phyloP scores from a whole-genome alignment of 768 basidiomycete species.

The Saitozyma podzolica region DNA sequence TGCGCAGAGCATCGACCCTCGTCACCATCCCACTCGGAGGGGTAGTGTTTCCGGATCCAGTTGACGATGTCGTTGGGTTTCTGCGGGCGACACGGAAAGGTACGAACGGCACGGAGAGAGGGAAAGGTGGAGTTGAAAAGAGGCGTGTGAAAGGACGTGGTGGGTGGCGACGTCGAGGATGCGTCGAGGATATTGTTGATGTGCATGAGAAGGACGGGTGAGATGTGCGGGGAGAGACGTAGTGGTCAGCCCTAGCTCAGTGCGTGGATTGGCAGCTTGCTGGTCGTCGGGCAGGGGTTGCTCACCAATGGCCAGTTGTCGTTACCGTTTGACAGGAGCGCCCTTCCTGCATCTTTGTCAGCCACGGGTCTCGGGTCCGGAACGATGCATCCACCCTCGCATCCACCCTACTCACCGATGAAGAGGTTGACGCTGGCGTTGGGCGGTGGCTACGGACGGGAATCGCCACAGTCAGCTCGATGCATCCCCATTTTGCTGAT shows the following conservation, averaged over 20 bases:
- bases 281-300: constrained; percentile 2
- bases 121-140: constrained; percentile 1
- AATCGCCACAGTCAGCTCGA: constrained; percentile 16
- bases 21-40: constrained; percentile 48
- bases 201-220: background rate
- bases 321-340: constrained; percentile 43
- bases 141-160: background rate
- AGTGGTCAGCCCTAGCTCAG: constrained; percentile 12
- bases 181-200: background rate
- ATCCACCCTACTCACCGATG: constrained; percentile 33
- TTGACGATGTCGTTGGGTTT: constrained; percentile 51
- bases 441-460: constrained; percentile 34
- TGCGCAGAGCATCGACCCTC: constrained; percentile 49
- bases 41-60: constrained; percentile 48
- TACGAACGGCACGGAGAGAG: background rate
- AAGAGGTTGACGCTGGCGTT: constrained; percentile 47
- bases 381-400: background rate
- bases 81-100: constrained; percentile 13
- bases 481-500: too few species aligned
- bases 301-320: constrained; percentile 50
- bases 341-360: constrained; percentile 30
- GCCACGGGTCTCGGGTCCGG: background rate
- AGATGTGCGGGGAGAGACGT: background rate
- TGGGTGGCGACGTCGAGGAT: background rate
- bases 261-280: constrained; percentile 4